These are phyloP conservation scores for Daldinia concentrica DNA, from an alignment of 495 filamentous ascomycete species.

Conservation along the genomic window DNA sequence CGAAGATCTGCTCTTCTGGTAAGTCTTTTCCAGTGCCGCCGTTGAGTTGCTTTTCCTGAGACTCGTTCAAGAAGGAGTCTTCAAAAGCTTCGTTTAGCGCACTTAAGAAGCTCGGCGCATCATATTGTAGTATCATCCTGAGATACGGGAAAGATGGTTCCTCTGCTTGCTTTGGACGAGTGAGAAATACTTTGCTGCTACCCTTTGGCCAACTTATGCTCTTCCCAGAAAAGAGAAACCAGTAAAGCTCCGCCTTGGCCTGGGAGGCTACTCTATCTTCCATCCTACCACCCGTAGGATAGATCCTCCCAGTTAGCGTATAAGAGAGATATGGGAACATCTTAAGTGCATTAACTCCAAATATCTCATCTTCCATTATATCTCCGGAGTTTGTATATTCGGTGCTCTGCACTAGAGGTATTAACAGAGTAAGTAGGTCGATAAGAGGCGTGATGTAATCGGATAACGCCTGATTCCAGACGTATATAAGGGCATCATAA, in stretches of 20 bases:
- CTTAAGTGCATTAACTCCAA: slow-evolving; percentile 78
- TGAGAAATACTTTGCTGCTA: slow-evolving; percentile 62
- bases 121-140: slow-evolving; percentile 83
- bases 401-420: slow-evolving; percentile 64
- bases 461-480: slow-evolving; percentile 89
- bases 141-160: slow-evolving; percentile 85
- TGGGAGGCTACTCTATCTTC: slow-evolving; percentile 70
- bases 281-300: slow-evolving; percentile 83
- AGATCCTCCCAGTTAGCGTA: slow-evolving; percentile 86
- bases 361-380: slow-evolving; percentile 58
- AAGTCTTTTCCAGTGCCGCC: slow-evolving; percentile 59
- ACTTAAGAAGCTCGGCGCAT: slow-evolving; percentile 90
- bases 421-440: slow-evolving; percentile 79
- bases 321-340: slow-evolving; percentile 96
- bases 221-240: slow-evolving; percentile 90
- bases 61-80: slow-evolving; percentile 88
- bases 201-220: slow-evolving; percentile 70
- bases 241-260: slow-evolving; percentile 88
- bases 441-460: slow-evolving; percentile 92
- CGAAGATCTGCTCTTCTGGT: slow-evolving; percentile 71
- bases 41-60: slow-evolving; percentile 63
- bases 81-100: slow-evolving; percentile 98
- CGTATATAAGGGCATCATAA: slow-evolving; percentile 95
- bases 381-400: slow-evolving; percentile 54
- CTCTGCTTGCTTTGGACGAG: slow-evolving; percentile 53